These are phyloP conservation scores for Hymenoscyphus infarciens DNA, from an alignment of 2,329 filamentous ascomycete species.

Conservation along the genomic window DNA sequence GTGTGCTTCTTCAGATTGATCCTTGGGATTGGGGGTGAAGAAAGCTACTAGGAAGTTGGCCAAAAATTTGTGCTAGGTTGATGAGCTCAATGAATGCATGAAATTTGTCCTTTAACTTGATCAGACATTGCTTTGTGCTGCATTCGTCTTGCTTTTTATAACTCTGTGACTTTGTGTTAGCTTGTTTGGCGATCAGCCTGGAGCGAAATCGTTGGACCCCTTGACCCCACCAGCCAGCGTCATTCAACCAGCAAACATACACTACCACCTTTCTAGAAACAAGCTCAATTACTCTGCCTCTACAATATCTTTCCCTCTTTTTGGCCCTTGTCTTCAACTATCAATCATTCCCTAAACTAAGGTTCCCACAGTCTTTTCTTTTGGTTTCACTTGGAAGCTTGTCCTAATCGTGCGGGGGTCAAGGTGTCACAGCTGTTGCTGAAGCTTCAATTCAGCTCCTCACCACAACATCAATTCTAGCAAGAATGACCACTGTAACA, in stretches of 20 bases:
- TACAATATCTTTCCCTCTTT: neutral
- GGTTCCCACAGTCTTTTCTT: neutral
- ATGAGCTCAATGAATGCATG: neutral
- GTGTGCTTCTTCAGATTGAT: neutral
- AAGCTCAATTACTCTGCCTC: neutral
- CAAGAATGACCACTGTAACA: slow-evolving; percentile 25
- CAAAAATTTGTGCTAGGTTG: neutral
- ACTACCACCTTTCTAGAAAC: no score
- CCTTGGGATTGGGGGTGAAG: no score
- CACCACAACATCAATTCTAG: neutral
- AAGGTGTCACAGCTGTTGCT: neutral
- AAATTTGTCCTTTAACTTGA: neutral
- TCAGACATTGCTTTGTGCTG: no score
- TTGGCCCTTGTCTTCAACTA: neutral
- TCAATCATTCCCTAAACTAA: neutral
- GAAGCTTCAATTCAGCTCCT: neutral
- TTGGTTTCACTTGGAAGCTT: slow-evolving; percentile 3
- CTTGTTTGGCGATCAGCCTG: no score
- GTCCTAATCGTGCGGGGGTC: neutral
- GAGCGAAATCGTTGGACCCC: no score
- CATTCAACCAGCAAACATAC: no score
- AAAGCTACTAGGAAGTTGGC: no score
- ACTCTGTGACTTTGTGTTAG: no score
- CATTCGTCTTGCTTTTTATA: no score
- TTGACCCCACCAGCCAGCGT: no score